Conservation (phyloP, 1,139 yeast genomes). For the Zygosaccharomyces sapae region DNA sequence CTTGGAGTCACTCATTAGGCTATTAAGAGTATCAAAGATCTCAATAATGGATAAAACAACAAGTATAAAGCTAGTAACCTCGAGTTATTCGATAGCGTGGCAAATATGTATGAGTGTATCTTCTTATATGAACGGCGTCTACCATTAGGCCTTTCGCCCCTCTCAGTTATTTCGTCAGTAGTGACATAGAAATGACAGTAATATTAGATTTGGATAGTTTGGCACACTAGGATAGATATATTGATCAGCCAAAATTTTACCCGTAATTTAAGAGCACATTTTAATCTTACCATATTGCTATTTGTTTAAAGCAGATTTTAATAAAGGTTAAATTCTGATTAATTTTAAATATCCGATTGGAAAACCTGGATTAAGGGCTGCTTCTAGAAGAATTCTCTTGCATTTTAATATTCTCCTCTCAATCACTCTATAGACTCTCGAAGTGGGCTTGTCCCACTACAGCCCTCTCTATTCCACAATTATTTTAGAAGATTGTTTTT, state of each 20-base stretch:
- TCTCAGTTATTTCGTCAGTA: not conserved
- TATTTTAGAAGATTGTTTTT: not conserved
- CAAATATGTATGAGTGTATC: not conserved
- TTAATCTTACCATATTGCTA: too few species aligned
- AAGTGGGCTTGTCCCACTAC: too few species aligned
- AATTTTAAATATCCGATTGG: too few species aligned
- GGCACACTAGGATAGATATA: too few species aligned
- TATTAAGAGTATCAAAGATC: not conserved
- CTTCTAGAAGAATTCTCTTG: too few species aligned
- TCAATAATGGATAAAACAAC: not conserved
- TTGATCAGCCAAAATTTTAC: not conserved
- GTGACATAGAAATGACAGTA: not conserved
- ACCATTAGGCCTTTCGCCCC: constrained; percentile 2
- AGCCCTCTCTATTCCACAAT: not conserved
- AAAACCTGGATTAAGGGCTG: too few species aligned
- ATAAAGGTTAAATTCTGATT: too few species aligned
- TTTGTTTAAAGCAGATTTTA: too few species aligned
- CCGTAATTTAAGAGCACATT: not conserved
- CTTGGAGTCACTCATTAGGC: constrained; percentile 3
- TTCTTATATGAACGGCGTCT: constrained; percentile 3
- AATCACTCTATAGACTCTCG: too few species aligned
- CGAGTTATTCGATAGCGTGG: not conserved
- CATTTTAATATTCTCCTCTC: too few species aligned
- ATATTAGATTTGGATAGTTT: not conserved
- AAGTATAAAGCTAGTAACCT: not conserved